These are phyloP conservation scores for Phaseolus coccineus DNA, from an alignment of 331 rosid genomes.

Conservation along the genomic window DNA sequence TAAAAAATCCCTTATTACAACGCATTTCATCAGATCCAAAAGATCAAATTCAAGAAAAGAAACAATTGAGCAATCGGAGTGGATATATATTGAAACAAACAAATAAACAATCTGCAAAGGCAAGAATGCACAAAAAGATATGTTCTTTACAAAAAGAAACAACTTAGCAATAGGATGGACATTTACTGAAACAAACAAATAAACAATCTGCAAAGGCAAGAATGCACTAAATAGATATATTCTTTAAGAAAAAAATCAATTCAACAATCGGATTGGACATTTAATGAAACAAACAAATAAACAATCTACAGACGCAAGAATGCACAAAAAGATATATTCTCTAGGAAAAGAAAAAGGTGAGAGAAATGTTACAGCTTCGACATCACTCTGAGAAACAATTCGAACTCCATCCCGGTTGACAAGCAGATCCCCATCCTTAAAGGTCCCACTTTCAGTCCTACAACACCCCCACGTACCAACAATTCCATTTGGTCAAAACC, in stretches of 20 bases:
- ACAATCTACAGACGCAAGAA: not conserved
- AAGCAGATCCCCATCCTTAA: slow-evolving; percentile 94
- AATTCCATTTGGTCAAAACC: slow-evolving; percentile 40
- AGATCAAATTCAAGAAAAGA: slow-evolving; percentile 40
- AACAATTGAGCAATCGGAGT: slow-evolving; percentile 24
- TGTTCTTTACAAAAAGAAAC: not conserved
- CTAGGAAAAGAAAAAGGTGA: not conserved
- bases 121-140: not conserved
- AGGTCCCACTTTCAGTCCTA: slow-evolving; percentile 93
- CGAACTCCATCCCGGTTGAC: slow-evolving; percentile 93
- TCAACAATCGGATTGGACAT: not conserved
- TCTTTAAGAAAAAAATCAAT: not conserved
- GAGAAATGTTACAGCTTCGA: slow-evolving; percentile 68
- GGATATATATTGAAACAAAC: not conserved
- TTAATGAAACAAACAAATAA: not conserved
- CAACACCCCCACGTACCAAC: slow-evolving; percentile 35
- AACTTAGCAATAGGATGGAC: too few relatives aligned
- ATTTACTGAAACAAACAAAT: not conserved
- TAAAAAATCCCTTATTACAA: not conserved
- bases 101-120: slow-evolving; percentile 6
- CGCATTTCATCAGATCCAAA: slow-evolving; percentile 51
- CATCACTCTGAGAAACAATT: slow-evolving; percentile 73
- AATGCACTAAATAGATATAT: not conserved
- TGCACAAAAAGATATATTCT: not conserved
- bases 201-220: slow-evolving; percentile 11